Percentiles rank a stretch among this genome's conserved stretches.
phyloP scores from a whole-genome alignment of 2,329 filamentous ascomycete species.

The Lachnellula subtilissima region DNA sequence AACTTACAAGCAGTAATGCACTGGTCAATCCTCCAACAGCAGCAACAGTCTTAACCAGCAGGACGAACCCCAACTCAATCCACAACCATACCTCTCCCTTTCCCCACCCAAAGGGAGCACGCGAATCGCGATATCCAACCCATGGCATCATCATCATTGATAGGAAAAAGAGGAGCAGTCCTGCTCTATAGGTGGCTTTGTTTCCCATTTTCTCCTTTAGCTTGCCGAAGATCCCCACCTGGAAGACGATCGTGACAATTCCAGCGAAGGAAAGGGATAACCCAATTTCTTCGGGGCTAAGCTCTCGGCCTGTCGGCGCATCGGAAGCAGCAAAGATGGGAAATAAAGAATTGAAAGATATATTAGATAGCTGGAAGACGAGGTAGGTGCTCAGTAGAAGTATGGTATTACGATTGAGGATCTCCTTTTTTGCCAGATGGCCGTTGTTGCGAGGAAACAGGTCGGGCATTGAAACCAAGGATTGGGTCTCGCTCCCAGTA shows the following conservation, averaged over 20 bases:
- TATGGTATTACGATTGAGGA: conserved; percentile 77
- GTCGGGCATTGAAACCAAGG: conserved; percentile 27
- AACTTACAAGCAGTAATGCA: conserved; percentile 75
- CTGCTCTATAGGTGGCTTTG: conserved; percentile 73
- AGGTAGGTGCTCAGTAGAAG: conserved; percentile 80
- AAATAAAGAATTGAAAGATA: conserved; percentile 92
- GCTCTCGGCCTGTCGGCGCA: conserved; percentile 68
- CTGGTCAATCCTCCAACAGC: conserved; percentile 88
- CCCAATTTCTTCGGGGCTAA: conserved; percentile 78
- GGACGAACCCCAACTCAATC: conserved; percentile 69
- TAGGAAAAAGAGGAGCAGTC: conserved; percentile 73
- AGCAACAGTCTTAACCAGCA: conserved; percentile 86
- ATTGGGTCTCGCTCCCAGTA: conserved; percentile 25
- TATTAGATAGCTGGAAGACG: conserved; percentile 89
- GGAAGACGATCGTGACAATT: conserved; percentile 80
- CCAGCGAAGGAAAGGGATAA: conserved; percentile 81
- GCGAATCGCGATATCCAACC: conserved; percentile 69
- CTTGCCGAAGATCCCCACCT: conserved; percentile 76
- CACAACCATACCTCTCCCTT: conserved; percentile 69
- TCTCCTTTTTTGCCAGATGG: conserved; percentile 48
- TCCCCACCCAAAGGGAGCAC: conserved; percentile 51
- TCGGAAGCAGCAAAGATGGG: conserved; percentile 81
- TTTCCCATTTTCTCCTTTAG: conserved; percentile 79
- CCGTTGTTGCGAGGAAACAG: conserved; percentile 41
- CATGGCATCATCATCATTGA: conserved; percentile 87